These are phyloP conservation scores for Lolium perenne DNA, from an alignment of 176 grass and related monocot genomes.

Conservation along the genomic window DNA sequence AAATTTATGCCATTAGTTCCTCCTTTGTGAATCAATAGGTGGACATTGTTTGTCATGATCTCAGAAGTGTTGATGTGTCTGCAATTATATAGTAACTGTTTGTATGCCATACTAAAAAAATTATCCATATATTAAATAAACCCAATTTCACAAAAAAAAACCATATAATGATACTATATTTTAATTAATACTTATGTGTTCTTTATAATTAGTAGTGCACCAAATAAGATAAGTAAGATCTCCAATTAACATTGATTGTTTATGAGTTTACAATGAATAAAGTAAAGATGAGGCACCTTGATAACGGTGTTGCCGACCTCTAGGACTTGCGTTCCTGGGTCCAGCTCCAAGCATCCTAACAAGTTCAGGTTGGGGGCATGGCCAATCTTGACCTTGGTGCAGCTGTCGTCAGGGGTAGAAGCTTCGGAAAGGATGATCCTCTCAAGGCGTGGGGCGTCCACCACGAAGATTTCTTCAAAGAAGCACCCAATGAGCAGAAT, in stretches of 20 bases:
- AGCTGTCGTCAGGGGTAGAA: background rate
- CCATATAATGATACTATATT: too few relatives aligned
- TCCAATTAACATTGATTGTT: background rate
- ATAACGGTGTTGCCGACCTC: background rate
- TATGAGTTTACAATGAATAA: slow-evolving; percentile 1
- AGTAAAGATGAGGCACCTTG: slow-evolving; percentile 5
- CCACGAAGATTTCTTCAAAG: slow-evolving; percentile 8
- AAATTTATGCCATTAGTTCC: too few relatives aligned
- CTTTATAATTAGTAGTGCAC: background rate
- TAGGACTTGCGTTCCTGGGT: background rate
- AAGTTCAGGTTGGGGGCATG: slow-evolving; percentile 9
- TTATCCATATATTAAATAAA: too few relatives aligned
- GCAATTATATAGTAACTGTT: too few relatives aligned
- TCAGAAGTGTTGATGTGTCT: too few relatives aligned
- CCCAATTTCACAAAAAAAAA: too few relatives aligned
- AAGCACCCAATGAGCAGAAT: background rate
- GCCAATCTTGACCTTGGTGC: slow-evolving; percentile 19
- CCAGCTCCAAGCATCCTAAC: background rate
- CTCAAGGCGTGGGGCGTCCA: background rate
- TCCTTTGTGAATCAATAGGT: too few relatives aligned
- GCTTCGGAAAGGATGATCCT: slow-evolving; percentile 3
- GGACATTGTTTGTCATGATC: too few relatives aligned
- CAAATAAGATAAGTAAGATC: too few relatives aligned
- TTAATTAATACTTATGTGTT: too few relatives aligned
- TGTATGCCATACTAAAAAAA: too few relatives aligned